Evolutionary conservation across 805 yeast genomes (phyloP).

Genomic region (Cyberlindnera amylophila): DNA sequence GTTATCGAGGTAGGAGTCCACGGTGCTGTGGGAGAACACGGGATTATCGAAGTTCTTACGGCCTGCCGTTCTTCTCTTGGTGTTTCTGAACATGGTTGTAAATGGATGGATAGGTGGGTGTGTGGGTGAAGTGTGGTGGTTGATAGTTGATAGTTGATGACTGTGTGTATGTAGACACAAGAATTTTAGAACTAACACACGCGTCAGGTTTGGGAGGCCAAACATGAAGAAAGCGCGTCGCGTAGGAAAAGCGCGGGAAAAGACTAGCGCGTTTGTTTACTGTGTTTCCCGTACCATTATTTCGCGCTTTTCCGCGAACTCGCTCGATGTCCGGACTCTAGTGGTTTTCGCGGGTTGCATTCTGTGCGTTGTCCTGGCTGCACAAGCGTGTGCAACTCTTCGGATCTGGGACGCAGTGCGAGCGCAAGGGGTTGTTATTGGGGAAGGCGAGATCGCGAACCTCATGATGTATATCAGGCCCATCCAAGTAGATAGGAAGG

Average conservation of each 20-base stretch:
- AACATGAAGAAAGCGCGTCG: neutral
- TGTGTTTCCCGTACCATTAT: neutral
- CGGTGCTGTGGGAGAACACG: conserved; percentile 30
- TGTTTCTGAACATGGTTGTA: conserved; percentile 60
- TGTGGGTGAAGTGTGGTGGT: neutral
- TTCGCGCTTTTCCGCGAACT: conserved; percentile 2
- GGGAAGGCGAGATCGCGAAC: neutral
- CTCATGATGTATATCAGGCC: too few relatives aligned
- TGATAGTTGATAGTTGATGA: neutral
- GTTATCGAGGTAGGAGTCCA: conserved; percentile 32
- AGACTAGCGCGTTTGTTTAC: conserved; percentile 1
- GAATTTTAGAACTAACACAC: too few relatives aligned
- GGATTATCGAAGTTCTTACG: conserved; percentile 57
- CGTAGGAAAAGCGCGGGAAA: neutral
- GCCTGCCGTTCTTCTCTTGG: conserved; percentile 71
- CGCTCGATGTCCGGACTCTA: conserved; percentile 2
- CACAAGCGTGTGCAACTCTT: conserved; percentile 4
- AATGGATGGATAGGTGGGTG: neutral
- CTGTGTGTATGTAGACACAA: neutral
- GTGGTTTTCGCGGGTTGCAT: neutral
- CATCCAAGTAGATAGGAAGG: too few relatives aligned
- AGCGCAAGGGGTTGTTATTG: neutral
- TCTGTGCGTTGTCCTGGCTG: conserved; percentile 6
- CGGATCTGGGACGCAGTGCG: conserved; percentile 5
- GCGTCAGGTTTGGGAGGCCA: too few relatives aligned